A percentile compares a stretch with the other conserved stretches of the same genome.
Conservation (phyloP, 148 eudicot species). For the Persicaria maculosa region DNA sequence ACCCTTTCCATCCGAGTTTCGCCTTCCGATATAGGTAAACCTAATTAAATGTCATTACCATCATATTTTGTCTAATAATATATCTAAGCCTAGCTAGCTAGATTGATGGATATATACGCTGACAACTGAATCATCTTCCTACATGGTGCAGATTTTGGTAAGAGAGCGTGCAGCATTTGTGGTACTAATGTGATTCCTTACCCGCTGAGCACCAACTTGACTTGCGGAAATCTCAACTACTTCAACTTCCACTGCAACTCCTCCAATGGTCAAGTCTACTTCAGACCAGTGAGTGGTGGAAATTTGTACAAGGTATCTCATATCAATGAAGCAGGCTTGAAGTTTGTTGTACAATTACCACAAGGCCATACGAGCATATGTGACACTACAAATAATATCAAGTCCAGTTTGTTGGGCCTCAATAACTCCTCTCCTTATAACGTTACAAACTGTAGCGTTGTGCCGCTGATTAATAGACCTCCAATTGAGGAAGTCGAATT, state of each 20-base stretch:
- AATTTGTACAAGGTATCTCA: background rate
- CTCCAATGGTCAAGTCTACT: background rate
- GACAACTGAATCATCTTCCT: too few relatives aligned
- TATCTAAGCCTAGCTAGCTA: too few relatives aligned
- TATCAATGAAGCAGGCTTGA: background rate
- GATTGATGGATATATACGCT: too few relatives aligned
- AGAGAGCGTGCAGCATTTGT: background rate
- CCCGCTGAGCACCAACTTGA: background rate
- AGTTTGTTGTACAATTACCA: background rate
- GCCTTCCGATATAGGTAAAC: too few relatives aligned
- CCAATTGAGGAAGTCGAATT: background rate
- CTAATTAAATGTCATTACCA: too few relatives aligned
- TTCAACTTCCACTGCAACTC: background rate
- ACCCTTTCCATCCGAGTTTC: too few relatives aligned
- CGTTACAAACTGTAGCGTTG: background rate
- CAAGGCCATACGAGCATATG: too few relatives aligned
- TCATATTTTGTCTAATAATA: too few relatives aligned
- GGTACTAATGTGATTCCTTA: slow-evolving; percentile 2
- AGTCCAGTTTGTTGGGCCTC: background rate
- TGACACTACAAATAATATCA: background rate
- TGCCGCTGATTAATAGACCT: background rate
- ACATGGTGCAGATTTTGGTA: background rate
- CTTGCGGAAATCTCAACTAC: background rate
- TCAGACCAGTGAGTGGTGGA: background rate
- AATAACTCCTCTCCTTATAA: background rate